Evolutionary conservation across 2,329 filamentous ascomycete species (phyloP), one percentile per base, ranked within the genome.

Genomic region (Colletotrichum echinochloae): DNA sequence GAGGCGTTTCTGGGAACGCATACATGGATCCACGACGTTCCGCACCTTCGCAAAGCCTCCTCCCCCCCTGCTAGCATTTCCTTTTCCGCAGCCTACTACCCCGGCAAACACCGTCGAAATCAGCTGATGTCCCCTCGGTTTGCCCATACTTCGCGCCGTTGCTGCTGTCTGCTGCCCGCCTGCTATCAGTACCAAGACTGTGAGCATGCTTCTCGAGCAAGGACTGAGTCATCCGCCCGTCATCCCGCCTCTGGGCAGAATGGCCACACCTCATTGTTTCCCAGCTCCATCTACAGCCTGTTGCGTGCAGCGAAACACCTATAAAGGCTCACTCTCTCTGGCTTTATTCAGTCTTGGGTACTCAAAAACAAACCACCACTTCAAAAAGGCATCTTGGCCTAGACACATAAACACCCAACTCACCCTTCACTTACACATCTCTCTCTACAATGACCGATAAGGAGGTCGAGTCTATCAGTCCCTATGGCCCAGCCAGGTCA

Each of bases 401-500:
- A 33, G 28, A 59, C 35, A 60, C 28, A 51, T n/a, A 37, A 26
- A 62, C 28, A 59, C 35, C 33, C 57, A 28, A 49, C 30, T 46
- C 35, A 61, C 18, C 44, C 37, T 62, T 23, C 30, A 46, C 35
- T 62, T 59, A 46, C 64, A 48, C 30, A 57, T 30, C 35, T 39
- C 18, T 54, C 54, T 69, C 35, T 33, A 59, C 46, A 49, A 73
- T 65, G 73, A 48, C 73, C 49, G 72, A 73, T 66, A 74, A 81
- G 68, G 81, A 85, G 71, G 80, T 82, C 69, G 83, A 87, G 77
- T 89, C 85, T 76, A 90, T 93, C 77, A 88, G 86, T 75, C 84
- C 90, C 9, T 93, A 87, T 77, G 91, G 91, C 74, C 79, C 82
- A 62, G 90, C 91, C 76, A 87, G 91, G 63, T 90, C 91, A 33